Evolutionary conservation across 768 basidiomycete genomes (phyloP).

Genomic region (Rhodotorula toruloides): DNA sequence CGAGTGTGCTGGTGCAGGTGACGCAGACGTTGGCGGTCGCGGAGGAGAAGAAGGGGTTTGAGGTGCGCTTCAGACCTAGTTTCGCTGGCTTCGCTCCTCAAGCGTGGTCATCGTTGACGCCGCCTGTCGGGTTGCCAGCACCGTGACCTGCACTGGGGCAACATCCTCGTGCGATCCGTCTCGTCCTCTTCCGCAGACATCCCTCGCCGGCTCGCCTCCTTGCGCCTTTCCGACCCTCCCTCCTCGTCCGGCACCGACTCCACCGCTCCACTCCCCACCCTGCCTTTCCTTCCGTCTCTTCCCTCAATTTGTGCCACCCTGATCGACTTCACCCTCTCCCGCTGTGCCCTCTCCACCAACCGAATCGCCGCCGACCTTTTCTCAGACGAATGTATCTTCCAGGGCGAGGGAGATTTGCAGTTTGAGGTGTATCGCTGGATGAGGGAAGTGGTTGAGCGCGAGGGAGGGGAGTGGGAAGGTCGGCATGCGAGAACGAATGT

Average conservation of each 20-base stretch:
- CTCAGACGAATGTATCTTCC: slow-evolving; percentile 75
- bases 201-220: neutral
- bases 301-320: slow-evolving; percentile 72
- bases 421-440: slow-evolving; percentile 93
- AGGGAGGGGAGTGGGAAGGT: slow-evolving; percentile 57
- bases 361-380: slow-evolving; percentile 62
- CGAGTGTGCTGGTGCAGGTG: slow-evolving; percentile 86
- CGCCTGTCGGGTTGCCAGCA: no score
- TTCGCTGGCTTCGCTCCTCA: no score
- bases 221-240: no score
- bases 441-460: slow-evolving; percentile 56
- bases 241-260: slow-evolving; percentile 1
- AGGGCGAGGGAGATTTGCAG: slow-evolving; percentile 90
- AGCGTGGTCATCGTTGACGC: accelerated
- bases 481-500: slow-evolving; percentile 82
- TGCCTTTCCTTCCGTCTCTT: neutral
- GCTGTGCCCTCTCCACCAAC: slow-evolving; percentile 57
- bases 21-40: slow-evolving; percentile 68
- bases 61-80: slow-evolving; percentile 57
- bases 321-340: slow-evolving; percentile 89
- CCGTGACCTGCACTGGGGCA: slow-evolving; percentile 97
- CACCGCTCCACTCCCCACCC: neutral
- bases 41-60: slow-evolving; percentile 74
- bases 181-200: slow-evolving; percentile 41
- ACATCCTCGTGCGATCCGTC: slow-evolving; percentile 67